Evolutionary conservation across 164 flowering plant genomes (phyloP).

Genomic region (Malania oleifera): DNA sequence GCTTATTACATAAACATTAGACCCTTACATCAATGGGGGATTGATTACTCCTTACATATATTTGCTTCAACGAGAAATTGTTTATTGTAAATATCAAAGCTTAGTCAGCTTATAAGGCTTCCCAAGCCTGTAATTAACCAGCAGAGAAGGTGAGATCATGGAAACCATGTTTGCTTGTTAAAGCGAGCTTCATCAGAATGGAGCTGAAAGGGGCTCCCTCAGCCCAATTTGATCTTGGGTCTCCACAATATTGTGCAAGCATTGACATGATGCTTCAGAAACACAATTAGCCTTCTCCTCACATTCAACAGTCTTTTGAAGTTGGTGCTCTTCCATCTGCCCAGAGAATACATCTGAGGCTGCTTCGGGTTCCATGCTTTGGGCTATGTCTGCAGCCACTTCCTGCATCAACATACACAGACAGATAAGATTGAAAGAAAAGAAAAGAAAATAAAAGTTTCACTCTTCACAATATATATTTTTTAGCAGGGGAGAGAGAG

Average conservation of each 20-base stretch:
- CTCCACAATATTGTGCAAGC: conserved; percentile 14
- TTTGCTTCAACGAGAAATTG: no score
- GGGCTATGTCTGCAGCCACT: conserved; percentile 37
- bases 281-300: not conserved
- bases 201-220: conserved; percentile 41
- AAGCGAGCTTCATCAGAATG: conserved; percentile 40
- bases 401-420: no score
- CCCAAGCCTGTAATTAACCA: no score
- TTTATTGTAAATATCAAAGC: no score
- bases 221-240: conserved; percentile 16
- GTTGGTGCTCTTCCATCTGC: conserved; percentile 9
- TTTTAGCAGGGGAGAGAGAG: not conserved
- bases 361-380: conserved; percentile 21
- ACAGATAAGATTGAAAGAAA: no score
- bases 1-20: no score
- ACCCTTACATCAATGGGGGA: no score
- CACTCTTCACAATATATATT: conserved; percentile 13
- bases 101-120: no score
- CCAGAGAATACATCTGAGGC: conserved; percentile 22
- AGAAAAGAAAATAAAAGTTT: not conserved
- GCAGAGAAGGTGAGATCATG: no score
- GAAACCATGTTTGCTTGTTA: no score
- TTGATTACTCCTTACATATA: no score
- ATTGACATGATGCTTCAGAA: conserved; percentile 21
- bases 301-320: conserved; percentile 2